Evolutionary conservation across 2,329 filamentous ascomycete species (phyloP).

Genomic region (Hypoxylon sp.): DNA sequence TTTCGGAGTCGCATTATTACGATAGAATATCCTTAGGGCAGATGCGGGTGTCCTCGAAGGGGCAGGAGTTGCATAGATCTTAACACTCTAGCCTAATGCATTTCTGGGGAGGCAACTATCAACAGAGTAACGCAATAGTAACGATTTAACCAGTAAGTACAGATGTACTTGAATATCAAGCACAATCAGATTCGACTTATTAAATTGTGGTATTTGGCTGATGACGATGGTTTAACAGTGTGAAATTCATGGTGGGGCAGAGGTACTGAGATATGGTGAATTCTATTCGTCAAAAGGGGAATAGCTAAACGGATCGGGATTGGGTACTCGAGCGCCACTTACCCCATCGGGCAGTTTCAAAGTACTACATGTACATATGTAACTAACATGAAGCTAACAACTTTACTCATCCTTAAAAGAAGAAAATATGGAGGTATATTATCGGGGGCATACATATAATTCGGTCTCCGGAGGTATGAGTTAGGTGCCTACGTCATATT

Average conservation of each 20-base stretch:
- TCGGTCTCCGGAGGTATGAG: background rate
- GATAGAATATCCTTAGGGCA: no score
- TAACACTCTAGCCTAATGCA: background rate
- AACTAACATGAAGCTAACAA: background rate
- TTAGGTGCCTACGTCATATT: background rate
- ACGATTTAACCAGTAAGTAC: background rate
- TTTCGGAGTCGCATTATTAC: constrained; percentile 52
- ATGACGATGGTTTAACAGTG: background rate
- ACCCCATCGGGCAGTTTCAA: background rate
- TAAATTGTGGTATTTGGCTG: background rate
- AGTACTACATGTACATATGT: no score
- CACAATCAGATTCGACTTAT: background rate
- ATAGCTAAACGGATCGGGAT: background rate
- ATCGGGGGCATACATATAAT: no score
- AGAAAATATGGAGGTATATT: background rate
- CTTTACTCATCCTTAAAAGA: background rate
- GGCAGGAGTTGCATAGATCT: background rate
- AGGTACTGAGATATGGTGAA: constrained; percentile 12
- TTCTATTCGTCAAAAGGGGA: constrained; percentile 19
- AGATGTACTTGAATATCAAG: background rate
- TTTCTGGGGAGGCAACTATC: background rate
- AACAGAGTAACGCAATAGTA: background rate
- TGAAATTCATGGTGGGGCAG: constrained; percentile 24
- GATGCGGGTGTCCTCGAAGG: background rate
- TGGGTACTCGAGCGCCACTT: background rate